phyloP scores from a whole-genome alignment of 1,284 basidiomycete genomes.

The Violaceomyces palustris region DNA sequence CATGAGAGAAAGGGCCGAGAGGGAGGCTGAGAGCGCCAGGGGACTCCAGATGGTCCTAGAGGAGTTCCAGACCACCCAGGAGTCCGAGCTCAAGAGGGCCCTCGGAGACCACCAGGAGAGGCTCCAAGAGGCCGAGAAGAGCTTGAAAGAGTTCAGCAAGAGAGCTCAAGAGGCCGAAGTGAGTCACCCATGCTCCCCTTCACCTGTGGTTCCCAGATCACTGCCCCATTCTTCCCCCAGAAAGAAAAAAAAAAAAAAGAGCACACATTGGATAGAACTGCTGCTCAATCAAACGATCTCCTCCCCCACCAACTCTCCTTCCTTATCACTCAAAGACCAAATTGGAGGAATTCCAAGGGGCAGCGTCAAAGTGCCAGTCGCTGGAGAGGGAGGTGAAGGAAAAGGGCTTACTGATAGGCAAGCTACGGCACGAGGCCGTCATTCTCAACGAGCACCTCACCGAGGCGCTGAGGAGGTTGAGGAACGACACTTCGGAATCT shows the following conservation, averaged over 20 bases:
- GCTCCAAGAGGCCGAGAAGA: conserved; percentile 65
- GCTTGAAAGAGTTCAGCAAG: conserved; percentile 76
- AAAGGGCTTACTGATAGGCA: conserved; percentile 83
- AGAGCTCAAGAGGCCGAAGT: conserved; percentile 82
- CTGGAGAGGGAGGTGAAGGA: conserved; percentile 89
- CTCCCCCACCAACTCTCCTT: background rate
- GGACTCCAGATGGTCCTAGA: conserved; percentile 88
- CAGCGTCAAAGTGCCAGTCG: conserved; percentile 63
- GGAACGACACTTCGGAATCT: conserved; percentile 75
- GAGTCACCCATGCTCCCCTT: conserved; percentile 12
- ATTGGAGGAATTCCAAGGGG: conserved; percentile 69
- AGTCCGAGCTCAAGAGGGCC: conserved; percentile 63
- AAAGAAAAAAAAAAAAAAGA: too few species aligned
- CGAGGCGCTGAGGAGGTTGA: conserved; percentile 86
- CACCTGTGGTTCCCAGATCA: too few species aligned
- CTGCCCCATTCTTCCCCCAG: too few species aligned
- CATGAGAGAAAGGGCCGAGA: conserved; percentile 61
- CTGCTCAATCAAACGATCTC: background rate
- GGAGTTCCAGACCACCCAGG: conserved; percentile 78
- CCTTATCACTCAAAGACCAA: conserved; percentile 37
- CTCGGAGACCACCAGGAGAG: conserved; percentile 75
- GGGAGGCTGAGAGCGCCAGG: conserved; percentile 68
- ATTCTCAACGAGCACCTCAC: conserved; percentile 94
- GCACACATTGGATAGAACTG: too few species aligned
- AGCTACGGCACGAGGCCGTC: conserved; percentile 77